Base-by-base conservation (phyloP, 805 yeast species). In the Yarrowia osloensis region DNA sequence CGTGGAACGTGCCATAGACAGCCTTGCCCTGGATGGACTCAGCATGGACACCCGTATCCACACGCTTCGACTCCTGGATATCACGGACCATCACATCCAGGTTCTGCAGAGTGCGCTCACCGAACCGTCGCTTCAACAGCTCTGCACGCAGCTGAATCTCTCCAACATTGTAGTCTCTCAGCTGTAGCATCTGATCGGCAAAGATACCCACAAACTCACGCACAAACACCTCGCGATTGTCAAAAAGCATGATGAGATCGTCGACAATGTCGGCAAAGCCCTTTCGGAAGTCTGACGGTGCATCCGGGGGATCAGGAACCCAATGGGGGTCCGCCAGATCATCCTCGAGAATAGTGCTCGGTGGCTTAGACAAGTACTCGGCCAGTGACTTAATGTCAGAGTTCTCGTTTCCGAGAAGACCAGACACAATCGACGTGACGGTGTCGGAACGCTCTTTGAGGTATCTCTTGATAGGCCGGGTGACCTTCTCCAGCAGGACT, bases 301-400 rank as follows among this genome's bases (percentile, higher is more conserved):
- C 96, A 77, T 91, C 97, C 17, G 90, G 82, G 0, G 97, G 97
- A 71, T 90, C 96, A 0, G 97, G 97, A 9, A 76, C 75, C 97
- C 97, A 91, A 55, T 83, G 79, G 2, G 86, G 72, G 70, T 84
- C 86, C 12, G 79, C 70, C 59, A 79, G 73, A 44, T 82, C 85
- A 49, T 84, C 85, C 6, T 68, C 70, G 15, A 66, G 68, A 21
- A 35, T 59, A 7, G 69, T 67, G 15, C 67, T 67, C 1, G 73
- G 69, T 4, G 50, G 68, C 37, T 50, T 63, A 9, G 68, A 77
- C 13, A 91, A 77, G 68, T 87, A 88, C 4, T 78, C 77, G 0
- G 88, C 81, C 29, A 91, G 74, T 66, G 86, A 90, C 6, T 79
- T 74, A 31, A 89, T 78, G 6, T 73, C 75, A 1, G 82, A 77